A percentile compares a stretch with the other conserved stretches of the same genome.
phyloP scores from a whole-genome alignment of 306 rosid genomes.

The Ceratonia siliqua region DNA sequence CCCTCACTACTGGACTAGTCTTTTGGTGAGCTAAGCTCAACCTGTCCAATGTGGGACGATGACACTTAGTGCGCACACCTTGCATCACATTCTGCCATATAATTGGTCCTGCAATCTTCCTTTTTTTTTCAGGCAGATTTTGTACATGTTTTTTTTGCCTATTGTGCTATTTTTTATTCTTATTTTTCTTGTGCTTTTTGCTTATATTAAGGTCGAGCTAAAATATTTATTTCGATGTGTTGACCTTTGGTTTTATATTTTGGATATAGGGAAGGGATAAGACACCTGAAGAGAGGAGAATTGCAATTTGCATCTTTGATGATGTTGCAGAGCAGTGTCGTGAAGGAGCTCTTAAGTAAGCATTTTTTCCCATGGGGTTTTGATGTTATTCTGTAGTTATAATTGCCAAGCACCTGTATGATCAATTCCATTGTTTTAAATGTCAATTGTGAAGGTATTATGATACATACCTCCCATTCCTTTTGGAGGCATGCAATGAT shows the following conservation, averaged over 20 bases:
- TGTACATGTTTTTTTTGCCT: neutral
- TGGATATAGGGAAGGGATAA: constrained; percentile 85
- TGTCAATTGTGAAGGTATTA: constrained; percentile 72
- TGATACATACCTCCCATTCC: constrained; percentile 88
- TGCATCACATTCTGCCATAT: constrained; percentile 26
- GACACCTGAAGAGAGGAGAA: constrained; percentile 96
- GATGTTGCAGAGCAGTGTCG: constrained; percentile 98
- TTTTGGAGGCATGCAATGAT: constrained; percentile 97
- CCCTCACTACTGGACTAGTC: too few relatives aligned
- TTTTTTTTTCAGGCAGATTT: neutral
- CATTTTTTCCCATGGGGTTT: neutral
- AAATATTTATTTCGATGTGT: neutral
- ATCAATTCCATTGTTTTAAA: constrained; percentile 6
- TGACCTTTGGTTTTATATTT: neutral
- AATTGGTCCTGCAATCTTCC: constrained; percentile 22
- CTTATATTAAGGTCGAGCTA: neutral
- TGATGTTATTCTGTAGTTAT: neutral
- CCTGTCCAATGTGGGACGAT: too few relatives aligned
- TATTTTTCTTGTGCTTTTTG: neutral
- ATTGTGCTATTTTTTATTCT: neutral
- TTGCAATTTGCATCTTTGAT: constrained; percentile 98
- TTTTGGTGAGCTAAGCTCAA: too few relatives aligned
- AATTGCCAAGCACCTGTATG: neutral
- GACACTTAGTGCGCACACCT: too few relatives aligned
- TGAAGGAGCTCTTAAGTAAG: constrained; percentile 91